Percentiles rank a stretch among this genome's conserved stretches.
phyloP scores from a whole-genome alignment of 2,329 filamentous ascomycete species.

The Botrytis galanthina region DNA sequence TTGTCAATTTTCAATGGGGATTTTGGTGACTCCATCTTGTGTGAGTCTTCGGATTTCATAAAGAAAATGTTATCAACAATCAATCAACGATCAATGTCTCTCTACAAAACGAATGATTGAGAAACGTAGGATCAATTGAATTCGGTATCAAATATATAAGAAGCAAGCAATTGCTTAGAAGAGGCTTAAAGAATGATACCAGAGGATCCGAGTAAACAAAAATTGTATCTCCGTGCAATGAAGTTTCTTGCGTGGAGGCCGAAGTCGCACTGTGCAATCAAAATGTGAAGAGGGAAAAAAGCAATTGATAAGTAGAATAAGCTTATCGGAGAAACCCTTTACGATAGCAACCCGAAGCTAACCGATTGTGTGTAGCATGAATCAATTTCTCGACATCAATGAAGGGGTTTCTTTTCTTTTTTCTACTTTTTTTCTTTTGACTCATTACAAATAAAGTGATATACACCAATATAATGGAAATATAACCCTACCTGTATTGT shows the following conservation, averaged over 20 bases:
- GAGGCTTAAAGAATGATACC: background rate
- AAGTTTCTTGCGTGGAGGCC: conserved; percentile 2
- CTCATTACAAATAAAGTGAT: background rate
- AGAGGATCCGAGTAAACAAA: background rate
- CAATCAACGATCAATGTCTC: background rate
- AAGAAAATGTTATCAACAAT: background rate
- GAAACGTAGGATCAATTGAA: background rate
- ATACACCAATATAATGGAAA: background rate
- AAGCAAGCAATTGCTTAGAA: background rate
- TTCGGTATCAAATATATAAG: background rate
- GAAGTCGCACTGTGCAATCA: background rate
- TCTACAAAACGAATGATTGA: background rate
- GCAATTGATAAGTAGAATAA: background rate
- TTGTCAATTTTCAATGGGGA: conserved; percentile 17
- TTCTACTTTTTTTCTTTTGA: background rate
- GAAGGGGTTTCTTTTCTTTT: background rate
- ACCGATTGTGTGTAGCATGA: background rate
- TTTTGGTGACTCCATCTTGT: conserved; percentile 11
- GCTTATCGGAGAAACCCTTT: conserved; percentile 10
- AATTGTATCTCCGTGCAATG: conserved; percentile 1
- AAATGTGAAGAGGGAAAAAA: background rate
- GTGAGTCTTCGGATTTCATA: conserved; percentile 1
- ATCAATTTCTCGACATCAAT: background rate
- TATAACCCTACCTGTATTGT: background rate
- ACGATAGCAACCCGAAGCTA: conserved; percentile 5